phyloP scores from a whole-genome alignment of 148 eudicot species.

The Mesembryanthemum crystallinum region DNA sequence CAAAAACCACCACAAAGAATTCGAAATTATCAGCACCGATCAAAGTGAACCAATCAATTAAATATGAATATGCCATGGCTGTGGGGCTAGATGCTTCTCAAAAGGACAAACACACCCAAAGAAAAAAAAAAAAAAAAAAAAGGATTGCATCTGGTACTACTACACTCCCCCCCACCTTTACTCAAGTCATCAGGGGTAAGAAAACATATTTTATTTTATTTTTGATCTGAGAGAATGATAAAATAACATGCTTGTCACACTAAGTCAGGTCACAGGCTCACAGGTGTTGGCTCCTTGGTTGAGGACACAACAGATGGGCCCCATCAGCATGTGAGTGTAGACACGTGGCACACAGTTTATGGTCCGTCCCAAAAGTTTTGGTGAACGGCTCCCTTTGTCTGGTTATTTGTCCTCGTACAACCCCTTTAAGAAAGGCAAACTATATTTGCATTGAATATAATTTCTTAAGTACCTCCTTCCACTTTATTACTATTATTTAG shows the following conservation, averaged over 20 bases:
- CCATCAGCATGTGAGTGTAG: background rate
- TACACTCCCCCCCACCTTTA: background rate
- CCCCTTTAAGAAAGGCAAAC: background rate
- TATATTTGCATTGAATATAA: background rate
- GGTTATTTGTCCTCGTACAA: no score
- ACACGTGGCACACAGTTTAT: conserved; percentile 16
- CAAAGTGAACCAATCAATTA: background rate
- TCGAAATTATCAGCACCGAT: conserved; percentile 12
- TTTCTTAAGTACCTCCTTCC: conserved; percentile 2
- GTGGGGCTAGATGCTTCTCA: conserved; percentile 13
- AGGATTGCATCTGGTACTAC: no score
- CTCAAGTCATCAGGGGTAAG: background rate
- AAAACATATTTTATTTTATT: background rate
- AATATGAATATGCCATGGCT: background rate
- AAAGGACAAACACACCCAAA: background rate
- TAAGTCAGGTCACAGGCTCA: background rate
- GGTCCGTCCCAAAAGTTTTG: background rate
- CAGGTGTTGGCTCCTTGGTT: background rate
- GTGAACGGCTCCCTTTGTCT: background rate
- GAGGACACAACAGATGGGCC: background rate
- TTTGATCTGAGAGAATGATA: background rate
- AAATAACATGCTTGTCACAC: background rate
- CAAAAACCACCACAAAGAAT: background rate
- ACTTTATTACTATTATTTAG: background rate
- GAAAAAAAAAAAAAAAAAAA: background rate